Evolutionary conservation across 345 rosid genomes (phyloP), one percentile per base, ranked within the genome.

Genomic region (Trapa bicornis): DNA sequence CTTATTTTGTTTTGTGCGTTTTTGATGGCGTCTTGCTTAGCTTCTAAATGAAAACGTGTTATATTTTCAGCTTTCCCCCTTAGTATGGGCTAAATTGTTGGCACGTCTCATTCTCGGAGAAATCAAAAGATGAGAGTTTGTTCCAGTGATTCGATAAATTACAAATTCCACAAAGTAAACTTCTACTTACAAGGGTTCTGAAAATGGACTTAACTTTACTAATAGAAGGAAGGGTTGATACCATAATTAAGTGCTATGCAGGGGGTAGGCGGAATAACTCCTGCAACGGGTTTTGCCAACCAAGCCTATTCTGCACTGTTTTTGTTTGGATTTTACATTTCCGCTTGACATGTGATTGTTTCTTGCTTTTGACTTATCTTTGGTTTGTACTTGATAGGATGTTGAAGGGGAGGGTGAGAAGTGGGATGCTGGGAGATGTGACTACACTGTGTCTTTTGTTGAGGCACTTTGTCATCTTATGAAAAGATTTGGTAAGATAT

Each of bases 381-480:
- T 39, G 66, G 8, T n/a, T 65, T 63, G 41, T 39, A 47, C 74
- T 61, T 33, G 17, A 57, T 65, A 88, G 98, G 83, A 80, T 32
- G 71, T 73, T 61, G 45, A n/a, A 4, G 63, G 72, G 47, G 82
- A 68, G 61, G 88, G 78, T 0, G 75, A 74, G 52, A 77, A 71
- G 47, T 72, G 84, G 73, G 84, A 81, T 66, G 66, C 81, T 35
- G 76, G 73, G 64, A 77, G 65, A 17, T 74, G 75, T 61, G 74
- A 75, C 68, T 69, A 77, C 69, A 69, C 87, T 64, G 64, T 61
- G 47, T 80, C 97, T 47, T 75, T 83, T 85, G 83, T 88, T 61
- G 69, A 77, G 43, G 89, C 92, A 71, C 85, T 90, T 73, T 87
- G 96, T 76, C 88, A 93, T 78, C 84, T 93, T 69, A 80, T 87